Evolutionary conservation across 163 green algal species (phyloP), one percentile per base, ranked within the genome.

Genomic region (Smithsoniella earleae): DNA sequence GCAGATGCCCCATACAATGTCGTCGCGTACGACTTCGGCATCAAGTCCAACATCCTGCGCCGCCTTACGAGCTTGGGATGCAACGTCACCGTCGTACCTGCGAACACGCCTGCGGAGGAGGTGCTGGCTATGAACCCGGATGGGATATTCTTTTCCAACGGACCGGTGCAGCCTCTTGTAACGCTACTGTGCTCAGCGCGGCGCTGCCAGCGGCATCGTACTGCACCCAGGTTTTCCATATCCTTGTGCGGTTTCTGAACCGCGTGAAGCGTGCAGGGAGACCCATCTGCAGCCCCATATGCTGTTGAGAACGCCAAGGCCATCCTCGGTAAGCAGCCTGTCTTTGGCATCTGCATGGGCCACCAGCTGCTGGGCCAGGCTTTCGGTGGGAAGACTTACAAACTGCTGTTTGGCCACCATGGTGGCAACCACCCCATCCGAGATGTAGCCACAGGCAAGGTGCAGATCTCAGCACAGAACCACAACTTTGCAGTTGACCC

Each of bases 291-390:
- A 0, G 92, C 95, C 28, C 94, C 94, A 2, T 98, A 98, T 74
- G 93, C 93, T 18, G 94, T 99, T 66, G 88, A 96, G 16, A 96
- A 92, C 76, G 88, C 89, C 6, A 92, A 92, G 83, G 18, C 82
- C 46, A 86, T 98, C 65, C 77, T 98, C 62, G 93, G 93, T 64
- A 87, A 97, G 86, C 91, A 95, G 82, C 94, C 94, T 6, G 87
- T 95, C 73, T 98, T 99, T 83, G 94, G 94, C 77, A 99, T 99
- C 81, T 99, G 94, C 90, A 98, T 99, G 94, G 94, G 94, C 0
- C 94, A 99, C 84, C 92, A 97, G 81, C 81, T 97, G 13, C 79
- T 97, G 72, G 91, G 91, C 18, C 87, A 91, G 78, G 93, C 92
- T 1, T 89, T 97, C 74, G 94, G 94, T 46, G 91, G 85, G 66